These are phyloP conservation scores for Porodaedalea pini DNA, from an alignment of 1,284 basidiomycete species.

Conservation along the genomic window DNA sequence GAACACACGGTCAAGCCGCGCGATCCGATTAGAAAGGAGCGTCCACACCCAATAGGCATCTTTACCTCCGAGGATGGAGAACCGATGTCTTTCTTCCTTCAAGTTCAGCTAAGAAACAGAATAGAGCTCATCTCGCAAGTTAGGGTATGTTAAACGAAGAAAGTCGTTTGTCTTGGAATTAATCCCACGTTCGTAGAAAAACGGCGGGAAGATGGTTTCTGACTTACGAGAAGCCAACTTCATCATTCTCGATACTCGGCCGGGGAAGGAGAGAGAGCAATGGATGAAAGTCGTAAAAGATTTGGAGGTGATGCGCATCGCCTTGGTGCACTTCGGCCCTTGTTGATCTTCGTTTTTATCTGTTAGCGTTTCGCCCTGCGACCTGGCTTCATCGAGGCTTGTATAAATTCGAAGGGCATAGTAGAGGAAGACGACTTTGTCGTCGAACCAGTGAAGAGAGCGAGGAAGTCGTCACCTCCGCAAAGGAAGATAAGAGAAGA, in stretches of 20 bases:
- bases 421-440: constrained; percentile 42
- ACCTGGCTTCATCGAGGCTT: constrained; percentile 54
- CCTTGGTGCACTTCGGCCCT: not conserved
- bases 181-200: constrained; percentile 40
- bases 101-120: constrained; percentile 21
- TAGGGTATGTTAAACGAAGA: constrained; percentile 41
- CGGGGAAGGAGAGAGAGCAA: constrained; percentile 43
- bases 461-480: constrained; percentile 13
- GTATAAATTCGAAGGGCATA: constrained; percentile 41
- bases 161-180: not conserved
- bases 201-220: constrained; percentile 54
- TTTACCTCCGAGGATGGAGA: constrained; percentile 12
- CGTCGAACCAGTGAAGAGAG: constrained; percentile 26
- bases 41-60: not conserved
- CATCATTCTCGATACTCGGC: constrained; percentile 48
- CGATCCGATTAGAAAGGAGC: not conserved
- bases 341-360: not conserved
- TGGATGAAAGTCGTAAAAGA: constrained; percentile 38
- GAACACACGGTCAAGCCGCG: not conserved
- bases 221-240: constrained; percentile 53
- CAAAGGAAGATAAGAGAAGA: constrained; percentile 12
- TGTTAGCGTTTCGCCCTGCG: constrained; percentile 41
- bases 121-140: constrained; percentile 43
- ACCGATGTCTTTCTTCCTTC: constrained; percentile 20
- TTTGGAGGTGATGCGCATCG: constrained; percentile 18